phyloP scores from a whole-genome alignment of 1,284 basidiomycete species.

The Apiotrichum brassicae region DNA sequence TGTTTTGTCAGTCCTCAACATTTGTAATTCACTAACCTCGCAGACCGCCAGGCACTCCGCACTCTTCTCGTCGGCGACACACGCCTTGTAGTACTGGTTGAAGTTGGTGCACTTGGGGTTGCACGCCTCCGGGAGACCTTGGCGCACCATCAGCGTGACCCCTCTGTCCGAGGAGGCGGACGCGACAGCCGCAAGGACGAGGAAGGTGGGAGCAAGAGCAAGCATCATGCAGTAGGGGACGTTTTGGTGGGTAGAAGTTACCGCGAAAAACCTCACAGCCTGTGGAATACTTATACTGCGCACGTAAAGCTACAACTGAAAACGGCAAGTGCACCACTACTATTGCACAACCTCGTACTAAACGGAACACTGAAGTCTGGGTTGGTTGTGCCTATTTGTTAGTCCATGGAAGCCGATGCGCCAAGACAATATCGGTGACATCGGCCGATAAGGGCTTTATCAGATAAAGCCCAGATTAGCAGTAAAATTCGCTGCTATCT shows the following conservation, averaged over 20 bases:
- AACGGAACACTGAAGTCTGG: no score
- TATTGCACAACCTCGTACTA: no score
- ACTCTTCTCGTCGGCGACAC: neutral
- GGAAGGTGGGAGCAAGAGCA: neutral
- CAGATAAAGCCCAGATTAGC: no score
- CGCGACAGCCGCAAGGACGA: neutral
- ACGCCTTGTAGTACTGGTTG: neutral
- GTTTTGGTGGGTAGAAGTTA: neutral
- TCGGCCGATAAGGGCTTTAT: constrained; percentile 2
- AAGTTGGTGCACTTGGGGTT: neutral
- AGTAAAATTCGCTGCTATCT: no score
- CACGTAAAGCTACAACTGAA: no score
- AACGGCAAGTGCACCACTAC: no score
- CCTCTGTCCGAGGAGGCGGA: neutral
- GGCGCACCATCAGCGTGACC: neutral
- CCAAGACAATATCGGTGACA: neutral
- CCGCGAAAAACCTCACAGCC: no score
- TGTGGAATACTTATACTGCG: no score
- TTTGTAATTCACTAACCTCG: neutral
- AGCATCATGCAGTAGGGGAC: neutral
- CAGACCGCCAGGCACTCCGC: neutral
- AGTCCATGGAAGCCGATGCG: neutral
- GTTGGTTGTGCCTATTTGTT: no score
- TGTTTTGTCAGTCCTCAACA: neutral
- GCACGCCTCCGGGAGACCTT: neutral